These are phyloP conservation scores for Sherardia arvensis DNA, from an alignment of 257 asterid species.

Conservation along the genomic window DNA sequence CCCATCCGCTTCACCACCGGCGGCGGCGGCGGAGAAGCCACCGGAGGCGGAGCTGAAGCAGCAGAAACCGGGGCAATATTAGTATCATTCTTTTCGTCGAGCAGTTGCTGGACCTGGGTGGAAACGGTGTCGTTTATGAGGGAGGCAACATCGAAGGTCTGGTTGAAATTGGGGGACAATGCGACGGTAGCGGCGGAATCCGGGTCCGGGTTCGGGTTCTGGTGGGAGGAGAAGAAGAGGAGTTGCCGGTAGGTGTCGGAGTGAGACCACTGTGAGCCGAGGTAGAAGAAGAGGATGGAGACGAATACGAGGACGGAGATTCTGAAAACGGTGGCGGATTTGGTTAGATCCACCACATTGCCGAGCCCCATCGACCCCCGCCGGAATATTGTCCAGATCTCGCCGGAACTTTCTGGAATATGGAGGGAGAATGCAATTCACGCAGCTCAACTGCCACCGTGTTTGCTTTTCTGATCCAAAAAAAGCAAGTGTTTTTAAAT, in stretches of 20 bases:
- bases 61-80: not conserved
- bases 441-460: not conserved
- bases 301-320: conserved; percentile 38
- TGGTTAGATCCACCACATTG: conserved; percentile 41
- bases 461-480: not conserved
- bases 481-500: not conserved
- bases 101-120: not conserved
- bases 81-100: not conserved
- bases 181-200: conserved; percentile 18
- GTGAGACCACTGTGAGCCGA: conserved; percentile 47
- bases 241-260: conserved; percentile 52
- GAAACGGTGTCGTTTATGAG: conserved; percentile 8
- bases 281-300: conserved; percentile 52
- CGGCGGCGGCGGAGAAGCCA: conserved; percentile 25
- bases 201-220: conserved; percentile 18
- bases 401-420: not conserved
- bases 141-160: conserved; percentile 8
- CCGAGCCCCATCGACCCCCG: conserved; percentile 36
- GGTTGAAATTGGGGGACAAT: conserved; percentile 54
- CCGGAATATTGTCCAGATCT: no score
- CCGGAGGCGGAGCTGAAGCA: not conserved
- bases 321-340: conserved; percentile 40
- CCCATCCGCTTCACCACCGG: conserved; percentile 76
- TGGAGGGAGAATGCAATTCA: not conserved
- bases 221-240: conserved; percentile 44